Evolutionary conservation across 805 yeast species (phyloP).

Genomic region (Suhomyces sp.): DNA sequence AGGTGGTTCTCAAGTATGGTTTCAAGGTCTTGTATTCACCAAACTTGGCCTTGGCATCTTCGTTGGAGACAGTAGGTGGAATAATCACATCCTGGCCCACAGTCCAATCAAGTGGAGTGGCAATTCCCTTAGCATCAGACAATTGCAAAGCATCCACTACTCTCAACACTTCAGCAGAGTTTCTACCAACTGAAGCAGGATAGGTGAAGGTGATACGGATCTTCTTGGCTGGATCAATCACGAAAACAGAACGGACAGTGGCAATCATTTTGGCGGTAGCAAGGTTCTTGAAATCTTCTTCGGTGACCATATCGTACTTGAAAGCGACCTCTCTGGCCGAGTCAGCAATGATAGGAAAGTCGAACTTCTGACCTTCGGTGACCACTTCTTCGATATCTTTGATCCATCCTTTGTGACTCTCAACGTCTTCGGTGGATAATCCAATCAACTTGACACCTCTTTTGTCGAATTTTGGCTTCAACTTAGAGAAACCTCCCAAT

Average conservation of each 20-base stretch:
- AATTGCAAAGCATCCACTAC: slow-evolving; percentile 68
- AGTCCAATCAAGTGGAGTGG: slow-evolving; percentile 73
- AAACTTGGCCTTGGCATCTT: slow-evolving; percentile 56
- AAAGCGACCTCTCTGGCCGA: slow-evolving; percentile 57
- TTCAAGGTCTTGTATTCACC: slow-evolving; percentile 60
- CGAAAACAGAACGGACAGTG: slow-evolving; percentile 69
- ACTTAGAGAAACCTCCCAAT: slow-evolving; percentile 69
- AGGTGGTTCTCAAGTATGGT: slow-evolving; percentile 62
- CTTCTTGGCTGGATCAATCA: slow-evolving; percentile 65
- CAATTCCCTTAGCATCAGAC: slow-evolving; percentile 57
- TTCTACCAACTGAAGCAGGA: slow-evolving; percentile 75
- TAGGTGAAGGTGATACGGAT: slow-evolving; percentile 62
- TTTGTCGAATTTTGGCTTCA: slow-evolving; percentile 65
- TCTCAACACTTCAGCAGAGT: slow-evolving; percentile 70
- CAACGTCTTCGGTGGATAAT: slow-evolving; percentile 60
- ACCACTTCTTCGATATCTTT: slow-evolving; percentile 68
- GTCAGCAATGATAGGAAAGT: slow-evolving; percentile 71
- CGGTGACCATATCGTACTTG: slow-evolving; percentile 68
- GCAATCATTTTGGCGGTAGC: slow-evolving; percentile 62
- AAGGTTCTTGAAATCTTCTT: slow-evolving; percentile 64
- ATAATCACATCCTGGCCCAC: slow-evolving; percentile 73
- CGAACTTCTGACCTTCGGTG: slow-evolving; percentile 47
- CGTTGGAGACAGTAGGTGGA: slow-evolving; percentile 61
- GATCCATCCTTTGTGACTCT: slow-evolving; percentile 65
- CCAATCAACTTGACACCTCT: slow-evolving; percentile 68